A percentile compares a stretch with the other conserved stretches of the same genome.
phyloP scores from a whole-genome alignment of 2,329 filamentous ascomycete species.

The Penicillium sp. region DNA sequence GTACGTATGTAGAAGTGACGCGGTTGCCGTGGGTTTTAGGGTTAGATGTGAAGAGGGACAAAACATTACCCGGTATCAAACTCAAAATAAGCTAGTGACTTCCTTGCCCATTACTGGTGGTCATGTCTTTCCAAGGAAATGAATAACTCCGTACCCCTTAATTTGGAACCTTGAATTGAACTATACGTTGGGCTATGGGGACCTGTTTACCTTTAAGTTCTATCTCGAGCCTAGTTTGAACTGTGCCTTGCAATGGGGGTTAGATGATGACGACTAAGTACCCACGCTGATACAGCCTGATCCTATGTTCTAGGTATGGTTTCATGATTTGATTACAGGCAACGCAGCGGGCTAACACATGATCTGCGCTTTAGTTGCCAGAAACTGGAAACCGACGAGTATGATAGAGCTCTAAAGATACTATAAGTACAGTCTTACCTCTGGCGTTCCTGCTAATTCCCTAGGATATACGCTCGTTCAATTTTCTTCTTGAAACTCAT shows the following conservation, averaged over 20 bases:
- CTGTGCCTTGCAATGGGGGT: neutral
- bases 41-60: neutral
- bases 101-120: neutral
- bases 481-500: neutral
- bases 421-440: neutral
- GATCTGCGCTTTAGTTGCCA: neutral
- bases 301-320: neutral
- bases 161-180: neutral
- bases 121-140: neutral
- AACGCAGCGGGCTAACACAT: neutral
- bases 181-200: neutral
- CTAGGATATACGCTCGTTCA: neutral
- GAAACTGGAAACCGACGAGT: neutral
- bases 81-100: neutral
- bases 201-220: neutral
- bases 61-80: constrained; percentile 6
- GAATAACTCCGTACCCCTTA: neutral
- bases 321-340: neutral
- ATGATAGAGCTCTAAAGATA: neutral
- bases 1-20: neutral
- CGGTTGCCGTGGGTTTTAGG: neutral
- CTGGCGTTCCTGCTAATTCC: neutral
- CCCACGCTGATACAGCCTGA: neutral
- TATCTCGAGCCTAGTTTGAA: neutral
- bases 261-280: neutral